These are phyloP conservation scores for Ophiostoma sp. DNA, from an alignment of 2,329 filamentous ascomycete genomes.

Conservation along the genomic window DNA sequence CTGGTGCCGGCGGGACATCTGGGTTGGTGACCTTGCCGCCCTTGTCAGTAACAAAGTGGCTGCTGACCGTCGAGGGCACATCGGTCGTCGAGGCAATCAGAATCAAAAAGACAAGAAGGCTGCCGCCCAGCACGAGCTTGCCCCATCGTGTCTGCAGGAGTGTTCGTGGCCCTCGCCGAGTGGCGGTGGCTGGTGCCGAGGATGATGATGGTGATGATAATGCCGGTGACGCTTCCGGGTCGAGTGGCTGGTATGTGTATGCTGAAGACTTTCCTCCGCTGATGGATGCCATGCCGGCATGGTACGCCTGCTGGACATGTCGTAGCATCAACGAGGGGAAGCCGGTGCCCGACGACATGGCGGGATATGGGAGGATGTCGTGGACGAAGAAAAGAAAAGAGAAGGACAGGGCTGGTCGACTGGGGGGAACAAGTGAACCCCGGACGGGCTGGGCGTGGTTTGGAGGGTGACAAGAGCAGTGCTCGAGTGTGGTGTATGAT, in stretches of 20 bases:
- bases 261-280: neutral
- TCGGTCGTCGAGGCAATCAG: neutral
- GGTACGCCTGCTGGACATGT: conserved; percentile 8
- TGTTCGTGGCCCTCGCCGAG: neutral
- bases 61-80: neutral
- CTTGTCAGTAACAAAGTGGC: neutral
- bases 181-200: neutral
- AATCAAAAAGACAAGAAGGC: neutral
- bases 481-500: neutral
- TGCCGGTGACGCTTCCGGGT: neutral
- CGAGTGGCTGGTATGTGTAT: conserved; percentile 10
- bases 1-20: neutral
- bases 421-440: neutral
- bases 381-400: neutral
- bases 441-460: neutral
- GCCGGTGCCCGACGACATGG: neutral
- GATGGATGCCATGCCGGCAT: conserved; percentile 10
- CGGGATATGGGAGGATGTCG: neutral
- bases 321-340: neutral
- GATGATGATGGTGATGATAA: neutral
- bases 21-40: neutral
- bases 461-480: neutral
- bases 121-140: conserved; percentile 6
- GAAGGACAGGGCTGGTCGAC: neutral
- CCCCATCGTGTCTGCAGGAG: conserved; percentile 19